Base-by-base conservation (phyloP, 1,139 yeast genomes). In the Magnusiomyces sp. region DNA sequence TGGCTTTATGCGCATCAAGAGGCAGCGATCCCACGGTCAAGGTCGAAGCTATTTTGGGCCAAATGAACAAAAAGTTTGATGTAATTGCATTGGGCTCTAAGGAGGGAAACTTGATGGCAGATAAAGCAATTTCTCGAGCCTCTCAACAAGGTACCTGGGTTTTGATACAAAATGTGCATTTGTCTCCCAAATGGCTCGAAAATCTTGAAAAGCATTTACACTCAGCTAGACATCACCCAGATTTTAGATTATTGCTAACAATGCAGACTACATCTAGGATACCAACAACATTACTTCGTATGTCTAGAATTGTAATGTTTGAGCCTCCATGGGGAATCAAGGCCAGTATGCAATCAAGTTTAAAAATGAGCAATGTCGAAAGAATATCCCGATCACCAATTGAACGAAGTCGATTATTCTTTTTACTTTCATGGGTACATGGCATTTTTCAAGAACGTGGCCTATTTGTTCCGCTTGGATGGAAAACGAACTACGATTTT, bases 21-120 rank as follows among this genome's bases (percentile, higher is more conserved):
- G 88, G 87, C 0, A 74, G 71, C 56, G 96, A 89, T 65, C 81
- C 90, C 1, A 75, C 86, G 0, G 72, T 71, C 51, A 75, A 73
- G 54, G 69, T 88, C 3, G 73, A 73, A 40, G 65, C 68, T 31
- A 56, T 79, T 13, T 79, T 85, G 0, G 55, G 57, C 3, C 47
- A 54, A 16, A 55, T 56, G 3, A 55, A 58, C 0, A 42, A 49
- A 1, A 60, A 63, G 6, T 63, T 80, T 40, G 61, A 63, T 0
- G 66, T 77, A 1, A 73, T 86, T 34, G 79, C 96, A 0, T 73
- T 89, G 77, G 97, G 97, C 0, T 79, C 95, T 0, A 65, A 65
- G 33, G 95, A 88, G 63, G 83, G 88, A 14, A 65, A 72, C 5
- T 74, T 69, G 9, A 67, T 71, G 43, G 94, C 90, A 0, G 77